Evolutionary conservation across 441 rosid genomes (phyloP).

Genomic region (Capsella rubella): DNA sequence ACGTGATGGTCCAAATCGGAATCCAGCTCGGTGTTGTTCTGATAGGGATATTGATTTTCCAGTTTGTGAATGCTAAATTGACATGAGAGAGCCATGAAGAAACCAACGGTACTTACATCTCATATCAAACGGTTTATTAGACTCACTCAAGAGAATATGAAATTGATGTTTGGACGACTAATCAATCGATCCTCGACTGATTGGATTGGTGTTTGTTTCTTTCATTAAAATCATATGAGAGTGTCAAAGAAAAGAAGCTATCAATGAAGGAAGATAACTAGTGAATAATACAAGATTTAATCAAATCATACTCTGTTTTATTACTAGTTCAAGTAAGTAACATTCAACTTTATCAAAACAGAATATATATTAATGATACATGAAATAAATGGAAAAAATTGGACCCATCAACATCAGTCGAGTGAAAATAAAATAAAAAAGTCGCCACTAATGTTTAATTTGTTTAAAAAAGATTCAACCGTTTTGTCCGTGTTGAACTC

Average conservation of each 20-base stretch:
- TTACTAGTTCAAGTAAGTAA: too few relatives aligned
- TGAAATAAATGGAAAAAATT: not conserved
- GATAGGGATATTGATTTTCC: constrained; percentile 36
- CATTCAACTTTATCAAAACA: not conserved
- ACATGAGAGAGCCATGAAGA: constrained; percentile 26
- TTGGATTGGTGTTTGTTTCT: too few relatives aligned
- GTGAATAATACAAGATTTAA: too few relatives aligned
- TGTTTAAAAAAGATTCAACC: constrained; percentile 44
- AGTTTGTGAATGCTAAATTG: constrained; percentile 35
- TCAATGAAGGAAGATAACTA: too few relatives aligned
- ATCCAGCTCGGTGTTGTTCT: constrained; percentile 45
- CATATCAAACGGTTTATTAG: not conserved
- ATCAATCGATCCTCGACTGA: too few relatives aligned
- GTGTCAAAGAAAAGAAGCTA: too few relatives aligned
- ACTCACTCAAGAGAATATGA: not conserved
- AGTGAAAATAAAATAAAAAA: not conserved
- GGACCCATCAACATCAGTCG: not conserved
- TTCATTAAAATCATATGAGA: too few relatives aligned
- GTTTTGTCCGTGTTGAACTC: constrained; percentile 73
- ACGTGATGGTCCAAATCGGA: constrained; percentile 41
- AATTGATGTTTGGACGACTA: too few relatives aligned
- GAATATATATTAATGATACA: too few relatives aligned
- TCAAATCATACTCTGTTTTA: too few relatives aligned
- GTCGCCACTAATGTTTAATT: constrained; percentile 1
- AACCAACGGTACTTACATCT: not conserved